Conservation (phyloP, 495 filamentous ascomycete species). For the Neurospora sublineolata region DNA sequence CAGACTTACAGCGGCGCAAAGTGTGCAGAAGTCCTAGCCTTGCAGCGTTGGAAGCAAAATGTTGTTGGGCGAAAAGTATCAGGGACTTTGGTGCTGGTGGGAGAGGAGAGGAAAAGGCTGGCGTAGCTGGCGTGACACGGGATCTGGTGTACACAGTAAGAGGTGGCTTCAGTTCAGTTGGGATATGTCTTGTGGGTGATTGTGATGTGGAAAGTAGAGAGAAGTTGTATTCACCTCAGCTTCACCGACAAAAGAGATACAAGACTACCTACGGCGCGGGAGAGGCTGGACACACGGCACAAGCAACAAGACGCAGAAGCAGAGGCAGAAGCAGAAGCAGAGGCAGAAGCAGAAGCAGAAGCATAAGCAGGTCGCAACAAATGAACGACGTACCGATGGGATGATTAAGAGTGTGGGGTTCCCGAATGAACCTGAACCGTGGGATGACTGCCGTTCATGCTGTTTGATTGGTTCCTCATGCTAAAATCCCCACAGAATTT, state of each 20-base stretch:
- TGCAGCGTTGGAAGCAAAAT: background rate
- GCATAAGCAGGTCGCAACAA: background rate
- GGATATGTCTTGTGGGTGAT: background rate
- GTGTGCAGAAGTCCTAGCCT: background rate
- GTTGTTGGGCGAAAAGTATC: background rate
- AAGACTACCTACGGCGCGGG: background rate
- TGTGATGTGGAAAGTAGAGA: background rate
- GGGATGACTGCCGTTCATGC: background rate
- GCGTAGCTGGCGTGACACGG: background rate
- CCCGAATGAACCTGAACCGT: background rate
- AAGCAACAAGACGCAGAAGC: background rate
- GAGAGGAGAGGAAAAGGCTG: background rate
- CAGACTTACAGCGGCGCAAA: background rate
- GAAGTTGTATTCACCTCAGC: background rate
- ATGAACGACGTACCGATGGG: background rate
- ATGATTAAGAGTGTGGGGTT: background rate
- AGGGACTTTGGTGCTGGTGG: background rate
- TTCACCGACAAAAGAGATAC: background rate
- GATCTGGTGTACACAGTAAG: background rate
- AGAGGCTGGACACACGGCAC: background rate
- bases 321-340: background rate
- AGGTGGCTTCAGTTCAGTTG: background rate
- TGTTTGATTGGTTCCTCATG: background rate
- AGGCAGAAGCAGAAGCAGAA: background rate
- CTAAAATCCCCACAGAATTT: background rate